Base-by-base conservation (phyloP, 2,329 filamentous ascomycete species). In the Phaeosphaeria sp. region DNA sequence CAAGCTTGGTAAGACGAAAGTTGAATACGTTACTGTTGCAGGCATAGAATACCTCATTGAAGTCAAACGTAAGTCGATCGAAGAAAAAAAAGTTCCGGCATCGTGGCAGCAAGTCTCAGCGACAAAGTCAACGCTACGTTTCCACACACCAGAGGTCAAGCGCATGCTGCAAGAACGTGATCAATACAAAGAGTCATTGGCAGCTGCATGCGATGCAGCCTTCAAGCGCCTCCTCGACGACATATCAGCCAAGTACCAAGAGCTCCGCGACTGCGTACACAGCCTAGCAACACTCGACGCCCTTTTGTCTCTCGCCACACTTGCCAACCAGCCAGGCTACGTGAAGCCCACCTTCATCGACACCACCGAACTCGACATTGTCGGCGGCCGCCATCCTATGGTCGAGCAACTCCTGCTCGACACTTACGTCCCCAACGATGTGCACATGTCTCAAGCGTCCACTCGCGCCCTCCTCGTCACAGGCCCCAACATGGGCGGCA, bases 401-500 rank as follows among this genome's bases (percentile, higher is more conserved):
- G 93, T 97, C 46, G 95, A 99, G 76, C 93, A 96, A 72, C 87
- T 94, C 11, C 85, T 98, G 6, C 85, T 94, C 3, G 87, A 91
- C 65, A 84, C 87, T 51, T 99, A 98, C 78, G 96, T 99, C 56
- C 94, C 95, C 47, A 99, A 99, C 78, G 87, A 90, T 69, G 90
- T 92, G 11, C 80, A 85, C 1, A 85, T 98, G 47, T 84, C 87
- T n/a, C 85, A 71, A 27, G 56, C 65, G 21, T 53, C 55, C 1
- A 76, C 87, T 2, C 85, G 91, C 6, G 92, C 92, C 2, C 86
- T 97, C 66, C 89, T 98, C 55, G 89, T 99, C 69, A 99, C 95
- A 0, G 95, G 95, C 0, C 95, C 95, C 27, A 99, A 99, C 80
- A 99, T 99, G 95, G 95, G 95, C 69, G 95, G 95, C 55, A 99